Base-by-base conservation (phyloP, 495 filamentous ascomycete species). In the Podospora australis region DNA sequence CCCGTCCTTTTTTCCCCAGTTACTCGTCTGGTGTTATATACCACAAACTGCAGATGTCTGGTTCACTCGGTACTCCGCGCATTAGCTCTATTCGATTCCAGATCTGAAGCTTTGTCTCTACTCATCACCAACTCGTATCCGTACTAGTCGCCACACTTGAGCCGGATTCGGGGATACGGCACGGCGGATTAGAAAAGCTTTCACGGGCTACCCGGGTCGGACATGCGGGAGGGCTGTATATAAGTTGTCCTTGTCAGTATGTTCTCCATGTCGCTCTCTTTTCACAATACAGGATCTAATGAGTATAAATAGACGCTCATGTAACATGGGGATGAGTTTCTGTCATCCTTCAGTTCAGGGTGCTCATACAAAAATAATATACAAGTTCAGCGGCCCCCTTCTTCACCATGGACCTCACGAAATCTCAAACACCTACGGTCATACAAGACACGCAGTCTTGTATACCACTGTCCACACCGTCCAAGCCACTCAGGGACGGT, bases 401-500 rank as follows among this genome's bases (percentile, higher is more conserved):
- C 8, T n/a, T 25, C 4, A 25, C 16, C 10, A 49, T 46, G 46
- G 46, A 44, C 6, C n/a, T 32, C 46, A 26, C 24, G 3, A 40
- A 22, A 17, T 44, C 40, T n/a, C 39, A 23, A 35, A 48, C 38
- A 16, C 46, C 52, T 23, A 43, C 46, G 21, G 54, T 67, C 14
- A 36, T 67, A 10, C 61, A 62, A 39, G 65, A 69, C 44, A 59
- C 56, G 8, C 62, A 69, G 43, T 56, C 66, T 32, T 67, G 57
- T 52, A 61, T 73, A 17, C 71, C 70, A 21, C 61, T 74, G 39
- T 65, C 64, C 28, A 65, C 70, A 21, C 61, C 73, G 39, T 65
- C 64, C 28, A 65, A 57, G 36, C 49, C 60, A 32, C 64, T 73
- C 20, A 59, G 57, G 29, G 64, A 73, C 22, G 64, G 68, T 24